These are phyloP conservation scores for Xylariomycetidae sp. DNA, from an alignment of 2,329 filamentous ascomycete species.

Conservation along the genomic window DNA sequence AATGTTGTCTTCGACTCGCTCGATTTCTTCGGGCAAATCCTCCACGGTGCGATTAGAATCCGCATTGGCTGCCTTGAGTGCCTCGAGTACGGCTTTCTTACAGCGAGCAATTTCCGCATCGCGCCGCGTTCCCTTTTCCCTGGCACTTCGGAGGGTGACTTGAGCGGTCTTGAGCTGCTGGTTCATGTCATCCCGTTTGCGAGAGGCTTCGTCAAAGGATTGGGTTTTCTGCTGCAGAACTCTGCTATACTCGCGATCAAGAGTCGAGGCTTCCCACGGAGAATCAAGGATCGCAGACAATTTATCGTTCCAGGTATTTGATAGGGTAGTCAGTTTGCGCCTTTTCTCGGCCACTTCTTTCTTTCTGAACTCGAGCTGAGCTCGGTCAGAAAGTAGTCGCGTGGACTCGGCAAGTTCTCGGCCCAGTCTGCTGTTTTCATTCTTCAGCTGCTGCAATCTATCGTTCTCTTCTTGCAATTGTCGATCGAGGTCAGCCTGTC, in stretches of 20 bases:
- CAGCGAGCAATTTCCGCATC: conserved; percentile 55
- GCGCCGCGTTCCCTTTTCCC: conserved; percentile 59
- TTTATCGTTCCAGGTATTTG: conserved; percentile 65
- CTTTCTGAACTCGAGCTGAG: conserved; percentile 75
- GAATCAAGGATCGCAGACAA: conserved; percentile 58
- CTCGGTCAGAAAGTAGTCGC: conserved; percentile 72
- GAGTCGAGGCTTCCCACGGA: conserved; percentile 61
- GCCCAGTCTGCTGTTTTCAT: conserved; percentile 64
- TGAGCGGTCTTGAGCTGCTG: conserved; percentile 73
- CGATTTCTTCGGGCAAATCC: conserved; percentile 47
- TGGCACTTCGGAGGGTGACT: conserved; percentile 61
- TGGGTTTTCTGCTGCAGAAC: conserved; percentile 52
- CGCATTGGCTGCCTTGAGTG: conserved; percentile 36
- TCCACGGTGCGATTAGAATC: conserved; percentile 40
- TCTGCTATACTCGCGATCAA: conserved; percentile 67
- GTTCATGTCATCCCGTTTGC: conserved; percentile 61
- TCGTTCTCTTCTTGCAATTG: conserved; percentile 62
- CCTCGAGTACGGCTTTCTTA: conserved; percentile 48
- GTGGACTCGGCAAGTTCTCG: conserved; percentile 81
- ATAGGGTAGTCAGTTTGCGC: conserved; percentile 71
- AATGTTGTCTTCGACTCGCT: conserved; percentile 46
- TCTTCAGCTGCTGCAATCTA: conserved; percentile 63
- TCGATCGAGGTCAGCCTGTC: conserved; percentile 60
- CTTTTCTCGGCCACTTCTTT: conserved; percentile 72
- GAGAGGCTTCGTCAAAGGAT: conserved; percentile 58